Evolutionary conservation across 177 flowering plant genomes (phyloP), one percentile per base, ranked within the genome.

Genomic region (Viscum album): DNA sequence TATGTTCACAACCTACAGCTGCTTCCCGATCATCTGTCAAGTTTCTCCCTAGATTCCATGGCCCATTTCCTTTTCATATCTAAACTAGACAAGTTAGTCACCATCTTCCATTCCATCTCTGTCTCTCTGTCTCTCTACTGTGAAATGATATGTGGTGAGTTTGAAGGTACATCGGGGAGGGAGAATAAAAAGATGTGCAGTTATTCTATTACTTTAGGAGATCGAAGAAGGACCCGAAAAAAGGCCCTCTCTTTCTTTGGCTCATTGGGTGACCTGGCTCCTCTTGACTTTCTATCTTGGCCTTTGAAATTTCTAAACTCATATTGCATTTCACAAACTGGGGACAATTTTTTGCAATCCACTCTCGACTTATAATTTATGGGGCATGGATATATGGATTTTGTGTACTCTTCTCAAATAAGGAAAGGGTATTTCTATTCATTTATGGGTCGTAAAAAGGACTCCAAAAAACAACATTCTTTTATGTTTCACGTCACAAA

Each of bases 1-100:
- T 66, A 28, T 50, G 67, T 26, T 54, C 70, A 32, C 64, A 47
- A 41, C 64, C 32, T 54, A 75, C 75, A 56, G n/a, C n/a, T n/a
- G 34, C 4, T 21, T 77, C 80, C 47, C 54, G 26, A 16, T 75
- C 78, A 13, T 2, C 33, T 2, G 81, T 85, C 34, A 67, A 72
- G 66, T 70, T 32, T 58, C 81, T 86, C 36, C 90, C 88, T 0
- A 86, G 90, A 23, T 85, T 77, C 67, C 35, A 64, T 0, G 89
- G 91, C 1, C 76, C 76, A 34, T 86, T 86, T 11, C 90, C 87
- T 11, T n/a, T n/a, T n/a, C n/a, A n/a, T n/a, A n/a, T n/a, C n/a
- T n/a, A n/a, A n/a, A n/a, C n/a, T n/a, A n/a, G n/a, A n/a, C n/a
- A n/a, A n/a, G n/a, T n/a, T n/a, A n/a, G n/a, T n/a, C n/a, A n/a